Evolutionary conservation across 2,329 filamentous ascomycete species (phyloP).

Genomic region (Claviceps pazoutovae): DNA sequence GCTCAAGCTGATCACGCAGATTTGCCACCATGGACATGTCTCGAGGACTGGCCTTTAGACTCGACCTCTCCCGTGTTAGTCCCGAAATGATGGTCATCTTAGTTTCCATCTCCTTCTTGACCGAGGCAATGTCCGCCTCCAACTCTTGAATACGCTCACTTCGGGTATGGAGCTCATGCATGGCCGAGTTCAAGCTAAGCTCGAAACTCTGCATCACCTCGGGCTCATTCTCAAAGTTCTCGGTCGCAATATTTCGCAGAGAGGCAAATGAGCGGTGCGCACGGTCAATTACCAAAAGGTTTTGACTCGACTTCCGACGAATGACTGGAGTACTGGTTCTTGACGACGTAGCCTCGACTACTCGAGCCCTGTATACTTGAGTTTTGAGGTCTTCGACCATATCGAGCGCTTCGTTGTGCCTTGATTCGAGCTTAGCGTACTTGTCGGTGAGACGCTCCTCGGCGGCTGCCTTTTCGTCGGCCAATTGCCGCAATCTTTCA

Average conservation of each 20-base stretch:
- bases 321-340: slow-evolving; percentile 63
- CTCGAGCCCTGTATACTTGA: slow-evolving; percentile 67
- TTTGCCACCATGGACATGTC: slow-evolving; percentile 84
- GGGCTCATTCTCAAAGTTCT: slow-evolving; percentile 70
- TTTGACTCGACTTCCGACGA: slow-evolving; percentile 85
- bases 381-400: slow-evolving; percentile 85
- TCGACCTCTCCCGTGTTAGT: slow-evolving; percentile 81
- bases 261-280: slow-evolving; percentile 84
- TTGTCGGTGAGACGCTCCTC: slow-evolving; percentile 60
- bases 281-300: slow-evolving; percentile 72
- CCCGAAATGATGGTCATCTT: slow-evolving; percentile 96
- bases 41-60: slow-evolving; percentile 68
- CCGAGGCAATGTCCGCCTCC: slow-evolving; percentile 66
- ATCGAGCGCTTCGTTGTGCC: slow-evolving; percentile 70
- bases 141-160: slow-evolving; percentile 84
- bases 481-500: slow-evolving; percentile 53
- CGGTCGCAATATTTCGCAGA: slow-evolving; percentile 72
- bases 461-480: slow-evolving; percentile 62
- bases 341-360: slow-evolving; percentile 43
- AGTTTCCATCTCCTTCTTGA: slow-evolving; percentile 91
- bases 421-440: slow-evolving; percentile 69
- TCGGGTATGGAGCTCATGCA: slow-evolving; percentile 77
- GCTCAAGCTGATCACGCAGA: slow-evolving; percentile 75
- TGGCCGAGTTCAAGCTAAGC: slow-evolving; percentile 75
- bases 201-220: slow-evolving; percentile 89